Evolutionary conservation across 768 basidiomycete species (phyloP), one percentile per base, ranked within the genome.

Genomic region (Leucosporidium yakuticum): DNA sequence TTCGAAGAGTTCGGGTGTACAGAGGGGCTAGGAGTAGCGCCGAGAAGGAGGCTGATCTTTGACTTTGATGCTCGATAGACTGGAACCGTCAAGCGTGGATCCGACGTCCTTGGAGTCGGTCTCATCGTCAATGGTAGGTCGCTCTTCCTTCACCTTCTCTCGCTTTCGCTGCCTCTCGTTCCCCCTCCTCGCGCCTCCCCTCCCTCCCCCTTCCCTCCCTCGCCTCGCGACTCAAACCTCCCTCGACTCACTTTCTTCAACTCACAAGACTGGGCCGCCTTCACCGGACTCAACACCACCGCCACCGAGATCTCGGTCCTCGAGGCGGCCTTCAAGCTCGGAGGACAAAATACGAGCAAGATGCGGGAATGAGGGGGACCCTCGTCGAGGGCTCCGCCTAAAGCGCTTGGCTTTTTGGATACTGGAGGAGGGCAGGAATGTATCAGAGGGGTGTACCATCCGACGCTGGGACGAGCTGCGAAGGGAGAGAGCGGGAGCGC

Each of bases 241-340:
- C 21, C 62, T 20, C 27, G 14, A n/a, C 9, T 32, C 17, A n/a
- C 17, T n/a, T 12, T 32, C 55, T 34, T 17, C 12, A 5, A 6
- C 12, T 36, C 12, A 20, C 15, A 65, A 71, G 71, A 98, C 78
- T 98, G 96, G 96, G 91, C 90, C 81, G 96, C 96, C 15, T 98
- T 98, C 80, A 92, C 93, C n/a, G 96, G 96, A 48, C 83, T 96
- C 34, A 95, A 99, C 77, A 98, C 96, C 69, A 99, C 96, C n/a
- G 96, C 96, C 50, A 98, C 95, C 62, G 96, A 99, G 80, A 91
- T 98, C 79, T 90, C 88, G 75, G 95, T 99, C 49, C 96, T 98
- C 75, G 96, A 99, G 79, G 93, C 94, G 34, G 84, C 92, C 60
- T 99, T 99, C 75, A 77, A 91, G 79, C 83, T 95, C 51, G 89